Percentiles rank a stretch among this genome's conserved stretches.
These are phyloP conservation scores for Tetrapisispora namnaoensis DNA, from an alignment of 805 yeast genomes.

Conservation along the genomic window DNA sequence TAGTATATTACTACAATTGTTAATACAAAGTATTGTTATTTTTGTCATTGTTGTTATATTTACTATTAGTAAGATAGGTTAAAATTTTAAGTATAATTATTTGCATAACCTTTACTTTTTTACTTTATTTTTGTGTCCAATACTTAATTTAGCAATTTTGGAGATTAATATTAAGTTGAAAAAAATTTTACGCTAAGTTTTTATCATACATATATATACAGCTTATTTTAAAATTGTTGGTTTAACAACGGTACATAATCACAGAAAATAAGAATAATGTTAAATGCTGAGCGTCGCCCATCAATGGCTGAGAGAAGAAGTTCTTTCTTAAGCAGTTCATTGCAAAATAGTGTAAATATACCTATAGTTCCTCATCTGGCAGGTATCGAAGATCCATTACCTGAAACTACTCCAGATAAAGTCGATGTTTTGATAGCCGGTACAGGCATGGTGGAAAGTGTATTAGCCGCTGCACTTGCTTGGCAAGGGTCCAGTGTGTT, in stretches of 20 bases:
- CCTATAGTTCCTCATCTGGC: conserved; percentile 56
- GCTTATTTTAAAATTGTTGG: too few species aligned
- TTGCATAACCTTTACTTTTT: too few species aligned
- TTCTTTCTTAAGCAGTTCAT: conserved; percentile 31
- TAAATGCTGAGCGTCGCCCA: conserved; percentile 39
- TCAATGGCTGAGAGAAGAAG: conserved; percentile 64
- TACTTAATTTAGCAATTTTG: too few species aligned
- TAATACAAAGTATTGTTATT: too few species aligned
- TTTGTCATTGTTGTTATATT: too few species aligned
- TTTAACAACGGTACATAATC: neutral
- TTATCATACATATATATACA: too few species aligned
- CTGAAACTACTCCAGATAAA: conserved; percentile 49
- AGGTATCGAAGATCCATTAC: conserved; percentile 67
- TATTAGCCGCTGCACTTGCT: conserved; percentile 85
- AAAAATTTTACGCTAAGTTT: too few species aligned
- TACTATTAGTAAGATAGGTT: too few species aligned
- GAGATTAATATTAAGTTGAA: too few species aligned
- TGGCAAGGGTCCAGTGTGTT: conserved; percentile 98
- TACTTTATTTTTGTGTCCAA: too few species aligned
- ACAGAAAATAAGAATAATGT: conserved; percentile 9
- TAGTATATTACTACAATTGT: too few species aligned
- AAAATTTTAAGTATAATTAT: too few species aligned
- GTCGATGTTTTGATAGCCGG: conserved; percentile 89
- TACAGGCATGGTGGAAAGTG: conserved; percentile 82
- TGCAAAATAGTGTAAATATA: conserved; percentile 13